Percentiles rank a stretch among this genome's conserved stretches.
Conservation (phyloP, 352 stramenopile species). For the Globisporangium mamillatum region DNA sequence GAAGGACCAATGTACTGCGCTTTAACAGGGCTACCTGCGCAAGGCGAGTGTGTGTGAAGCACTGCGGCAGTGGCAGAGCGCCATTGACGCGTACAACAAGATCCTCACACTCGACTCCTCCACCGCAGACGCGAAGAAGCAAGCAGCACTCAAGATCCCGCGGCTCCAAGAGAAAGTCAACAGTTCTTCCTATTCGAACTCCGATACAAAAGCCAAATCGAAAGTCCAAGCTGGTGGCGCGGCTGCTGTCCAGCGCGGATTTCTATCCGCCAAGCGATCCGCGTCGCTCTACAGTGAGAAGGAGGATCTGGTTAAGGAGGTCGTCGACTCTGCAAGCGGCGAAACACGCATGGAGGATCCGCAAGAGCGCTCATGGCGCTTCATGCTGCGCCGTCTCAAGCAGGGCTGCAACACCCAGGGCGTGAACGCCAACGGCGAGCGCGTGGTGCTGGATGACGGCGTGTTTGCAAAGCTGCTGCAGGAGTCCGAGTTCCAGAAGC, state of each 20-base stretch:
- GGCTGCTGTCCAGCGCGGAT: constrained; percentile 40
- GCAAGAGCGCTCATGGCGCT: constrained; percentile 49
- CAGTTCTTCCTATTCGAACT: not conserved
- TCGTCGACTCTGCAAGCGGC: constrained; percentile 22
- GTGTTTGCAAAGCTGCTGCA: constrained; percentile 77
- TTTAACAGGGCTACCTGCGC: constrained; percentile 74
- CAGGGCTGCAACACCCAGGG: constrained; percentile 50
- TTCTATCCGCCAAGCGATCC: constrained; percentile 34
- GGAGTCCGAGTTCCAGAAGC: constrained; percentile 63
- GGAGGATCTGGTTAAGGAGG: constrained; percentile 34
- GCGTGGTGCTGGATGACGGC: constrained; percentile 70
- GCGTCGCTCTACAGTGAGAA: constrained; percentile 68
- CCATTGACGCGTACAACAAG: constrained; percentile 70
- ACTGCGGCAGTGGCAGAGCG: constrained; percentile 53
- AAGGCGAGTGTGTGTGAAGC: constrained; percentile 81
- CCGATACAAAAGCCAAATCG: not conserved
- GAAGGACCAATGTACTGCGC: not conserved
- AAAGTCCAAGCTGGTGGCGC: constrained; percentile 15
- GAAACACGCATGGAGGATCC: constrained; percentile 27
- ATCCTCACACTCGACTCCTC: constrained; percentile 62
- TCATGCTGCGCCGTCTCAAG: constrained; percentile 64
- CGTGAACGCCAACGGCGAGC: constrained; percentile 51
- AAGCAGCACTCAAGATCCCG: constrained; percentile 26
- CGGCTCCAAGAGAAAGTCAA: constrained; percentile 1
- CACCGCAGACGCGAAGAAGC: constrained; percentile 61